A percentile compares a stretch with the other conserved stretches of the same genome.
phyloP scores from a whole-genome alignment of 2,329 filamentous ascomycete species.

The Claviceps sp. region DNA sequence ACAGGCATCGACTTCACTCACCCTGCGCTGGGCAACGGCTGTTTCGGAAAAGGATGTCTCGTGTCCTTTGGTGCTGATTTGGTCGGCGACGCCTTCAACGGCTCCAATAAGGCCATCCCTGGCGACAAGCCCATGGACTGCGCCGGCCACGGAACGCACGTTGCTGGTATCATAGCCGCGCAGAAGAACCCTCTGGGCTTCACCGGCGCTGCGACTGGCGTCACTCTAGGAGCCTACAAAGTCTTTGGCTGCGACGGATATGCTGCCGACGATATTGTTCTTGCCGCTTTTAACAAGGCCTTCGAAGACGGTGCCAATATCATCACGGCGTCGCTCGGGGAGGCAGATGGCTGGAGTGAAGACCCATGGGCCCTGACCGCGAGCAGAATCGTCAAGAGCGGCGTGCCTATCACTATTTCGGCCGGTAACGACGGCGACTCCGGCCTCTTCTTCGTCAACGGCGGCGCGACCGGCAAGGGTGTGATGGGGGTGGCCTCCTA shows the following conservation, averaged over 20 bases:
- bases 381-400: conserved; percentile 27
- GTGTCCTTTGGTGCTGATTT: conserved; percentile 31
- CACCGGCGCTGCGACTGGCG: conserved; percentile 25
- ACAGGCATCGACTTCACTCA: conserved; percentile 49
- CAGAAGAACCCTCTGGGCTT: conserved; percentile 22
- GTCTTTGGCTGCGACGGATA: conserved; percentile 21
- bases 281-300: conserved; percentile 25
- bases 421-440: conserved; percentile 31
- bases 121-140: conserved; percentile 26
- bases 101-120: conserved; percentile 17
- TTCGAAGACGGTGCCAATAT: conserved; percentile 26
- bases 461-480: conserved; percentile 25
- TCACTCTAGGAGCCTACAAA: conserved; percentile 25
- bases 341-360: conserved; percentile 14
- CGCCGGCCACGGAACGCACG: conserved; percentile 30
- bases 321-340: conserved; percentile 10
- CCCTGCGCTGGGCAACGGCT: conserved; percentile 37
- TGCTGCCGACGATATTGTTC: conserved; percentile 23
- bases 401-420: conserved; percentile 26
- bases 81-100: conserved; percentile 23
- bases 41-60: conserved; percentile 31
- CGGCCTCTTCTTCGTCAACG: conserved; percentile 27
- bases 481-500: conserved; percentile 32
- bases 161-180: conserved; percentile 32
- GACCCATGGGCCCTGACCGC: conserved; percentile 21